Evolutionary conservation across 768 basidiomycete genomes (phyloP), one percentile per base, ranked within the genome.

Genomic region (Macrolepiota dolichaula): DNA sequence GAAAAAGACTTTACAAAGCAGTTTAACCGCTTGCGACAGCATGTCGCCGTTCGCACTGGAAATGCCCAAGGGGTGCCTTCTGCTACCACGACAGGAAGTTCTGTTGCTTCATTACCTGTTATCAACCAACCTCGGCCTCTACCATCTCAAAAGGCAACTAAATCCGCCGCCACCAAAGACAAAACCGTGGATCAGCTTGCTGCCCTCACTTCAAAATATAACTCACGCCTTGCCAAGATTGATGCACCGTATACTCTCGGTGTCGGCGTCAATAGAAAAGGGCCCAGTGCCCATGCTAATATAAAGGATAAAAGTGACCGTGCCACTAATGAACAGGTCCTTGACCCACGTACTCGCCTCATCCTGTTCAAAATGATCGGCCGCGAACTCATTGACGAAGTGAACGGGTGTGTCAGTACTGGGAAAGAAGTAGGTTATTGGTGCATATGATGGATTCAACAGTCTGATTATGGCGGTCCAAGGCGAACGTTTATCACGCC

Each of bases 401-500:
- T 99, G 50, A 96, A 98, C 65, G 94, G 96, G 1, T 98, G 97
- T 74, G 87, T 99, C 46, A 95, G 92, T 68, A 98, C 97, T 0
- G 97, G 97, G 29, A 99, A 99, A 81, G 97, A 99, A 84, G 95
- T 92, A 57, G 19, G 81, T 53, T 54, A 32, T 59, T 42, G 35
- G 29, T 22, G 15, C 29, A 29, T 51, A n/a, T 19, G n/a, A 25
- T 54, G 57, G 32, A 37, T 44, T 61, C 38, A 46, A 51, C 12
- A 29, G 24, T n/a, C 32, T 38, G 37, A 61, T 37, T 50, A 22
- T 54, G 65, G 60, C 29, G 29, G 19, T 42, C 66, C 27, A 54
- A 96, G 94, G 96, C 96, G 9, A 98, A 98, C 67, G 97, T 99
- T 12, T 99, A 99, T 71, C 95, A 98, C 69, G 94, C 95, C 1